Evolutionary conservation across 2,329 filamentous ascomycete genomes (phyloP), one percentile per base, ranked within the genome.

Genomic region (Ceratocystis harringtonii): DNA sequence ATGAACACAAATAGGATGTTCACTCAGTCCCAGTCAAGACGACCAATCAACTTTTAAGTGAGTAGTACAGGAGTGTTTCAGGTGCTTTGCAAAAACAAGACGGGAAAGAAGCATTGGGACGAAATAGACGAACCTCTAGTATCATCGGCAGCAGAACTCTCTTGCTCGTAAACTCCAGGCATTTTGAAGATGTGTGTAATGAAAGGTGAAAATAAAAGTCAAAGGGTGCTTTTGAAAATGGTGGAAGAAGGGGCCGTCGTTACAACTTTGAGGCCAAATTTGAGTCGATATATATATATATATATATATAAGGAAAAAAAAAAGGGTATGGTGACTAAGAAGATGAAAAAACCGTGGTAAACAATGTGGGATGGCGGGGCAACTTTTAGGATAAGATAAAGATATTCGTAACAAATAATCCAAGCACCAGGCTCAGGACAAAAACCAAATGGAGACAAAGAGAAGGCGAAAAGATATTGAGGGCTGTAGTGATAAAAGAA

Each of bases 151-250:
- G 65, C 65, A 70, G 70, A 70, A 12, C 36, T 41, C 62, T 73
- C 70, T 61, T 72, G 71, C 69, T 73, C 72, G 68, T 74, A 72
- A 68, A 74, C 69, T 67, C 72, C 73, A 66, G 74, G 72, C 73
- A 75, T 75, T 22, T 48, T 73, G 68, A 57, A 62, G 64, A 60
- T 61, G 67, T 62, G 55, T 48, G 58, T 66, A 7, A 12, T 10
- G 15, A 41, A 41, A 15, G 12, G 4, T 41, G 1, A 19, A 48
- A 62, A 60, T 65, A 41, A 44, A 57, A 48, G 36, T 28, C 60
- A 63, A 62, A 60, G 32, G 25, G 17, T 50, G 17, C 41, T 48
- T n/a, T 19, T 62, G 22, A 30, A n/a, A 6, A 43, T 28, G 15
- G 22, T 17, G 10, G 25, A 30, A 25, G 4, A 48, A 44, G 32